Percentiles rank a stretch among this genome's conserved stretches.
Evolutionary conservation across 2,329 filamentous ascomycete genomes (phyloP).

Genomic region (Xylariaceae sp.): DNA sequence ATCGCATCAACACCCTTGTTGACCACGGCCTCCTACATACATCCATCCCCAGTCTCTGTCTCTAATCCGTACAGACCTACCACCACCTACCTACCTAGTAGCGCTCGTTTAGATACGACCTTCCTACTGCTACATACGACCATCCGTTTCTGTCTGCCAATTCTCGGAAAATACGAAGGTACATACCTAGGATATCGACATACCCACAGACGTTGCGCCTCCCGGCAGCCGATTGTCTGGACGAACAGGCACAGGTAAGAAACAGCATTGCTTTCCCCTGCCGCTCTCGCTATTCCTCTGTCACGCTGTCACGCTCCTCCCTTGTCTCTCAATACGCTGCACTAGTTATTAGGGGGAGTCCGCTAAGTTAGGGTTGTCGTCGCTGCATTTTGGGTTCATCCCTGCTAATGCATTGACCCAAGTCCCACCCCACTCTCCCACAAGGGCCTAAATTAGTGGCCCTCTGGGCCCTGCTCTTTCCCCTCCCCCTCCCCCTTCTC

Average conservation of each 20-base stretch:
- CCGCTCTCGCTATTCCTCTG: too few species aligned
- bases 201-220: background rate
- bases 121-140: background rate
- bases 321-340: background rate
- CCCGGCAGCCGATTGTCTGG: background rate
- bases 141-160: too few species aligned
- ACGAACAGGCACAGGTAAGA: background rate
- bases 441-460: conserved; percentile 12
- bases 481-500: background rate
- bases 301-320: background rate
- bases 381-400: conserved; percentile 11
- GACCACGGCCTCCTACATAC: conserved; percentile 1
- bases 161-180: too few species aligned
- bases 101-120: background rate
- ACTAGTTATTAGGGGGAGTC: background rate
- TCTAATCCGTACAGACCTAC: too few species aligned
- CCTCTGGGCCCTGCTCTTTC: conserved; percentile 5
- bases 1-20: background rate
- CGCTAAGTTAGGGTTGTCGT: background rate
- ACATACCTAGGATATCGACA: background rate
- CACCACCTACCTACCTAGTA: too few species aligned
- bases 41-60: too few species aligned
- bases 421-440: conserved; percentile 9
- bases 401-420: conserved; percentile 16
- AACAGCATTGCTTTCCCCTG: too few species aligned